Conservation (phyloP, 352 stramenopile genomes). For the Globisporangium splendens region DNA sequence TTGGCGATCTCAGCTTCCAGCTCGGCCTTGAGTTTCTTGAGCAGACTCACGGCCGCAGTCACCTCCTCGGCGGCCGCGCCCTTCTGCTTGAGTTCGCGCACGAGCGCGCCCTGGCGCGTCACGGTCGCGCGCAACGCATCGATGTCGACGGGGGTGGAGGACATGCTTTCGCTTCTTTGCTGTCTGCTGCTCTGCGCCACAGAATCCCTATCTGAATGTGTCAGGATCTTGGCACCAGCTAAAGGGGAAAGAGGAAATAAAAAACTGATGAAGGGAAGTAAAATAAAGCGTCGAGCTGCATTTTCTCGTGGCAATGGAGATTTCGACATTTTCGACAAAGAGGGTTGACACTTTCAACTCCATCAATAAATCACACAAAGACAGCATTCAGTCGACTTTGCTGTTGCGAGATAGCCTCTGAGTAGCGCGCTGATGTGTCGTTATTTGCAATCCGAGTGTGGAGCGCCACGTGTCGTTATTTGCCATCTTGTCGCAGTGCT, state of each 20-base stretch:
- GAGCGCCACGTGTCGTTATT: too few species aligned
- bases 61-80: constrained; percentile 81
- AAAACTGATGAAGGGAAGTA: not conserved
- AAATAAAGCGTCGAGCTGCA: not conserved
- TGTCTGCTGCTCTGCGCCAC: not conserved
- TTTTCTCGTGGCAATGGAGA: not conserved
- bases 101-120: constrained; percentile 92
- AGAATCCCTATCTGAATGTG: not conserved
- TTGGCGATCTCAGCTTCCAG: constrained; percentile 79
- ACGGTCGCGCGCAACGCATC: constrained; percentile 93
- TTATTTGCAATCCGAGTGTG: too few species aligned
- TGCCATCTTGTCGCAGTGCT: too few species aligned
- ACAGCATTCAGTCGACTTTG: too few species aligned
- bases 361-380: too few species aligned
- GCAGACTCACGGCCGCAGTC: constrained; percentile 89
- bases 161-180: constrained; percentile 2
- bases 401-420: too few species aligned
- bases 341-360: too few species aligned
- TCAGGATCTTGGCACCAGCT: not conserved
- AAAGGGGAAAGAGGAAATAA: too few species aligned
- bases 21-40: constrained; percentile 93
- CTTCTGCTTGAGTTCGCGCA: constrained; percentile 97
- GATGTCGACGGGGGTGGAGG: constrained; percentile 72
- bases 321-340: not conserved
- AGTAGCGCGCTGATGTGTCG: too few species aligned